phyloP scores from a whole-genome alignment of 352 stramenopile genomes.

The Phytopythium sindhum region DNA sequence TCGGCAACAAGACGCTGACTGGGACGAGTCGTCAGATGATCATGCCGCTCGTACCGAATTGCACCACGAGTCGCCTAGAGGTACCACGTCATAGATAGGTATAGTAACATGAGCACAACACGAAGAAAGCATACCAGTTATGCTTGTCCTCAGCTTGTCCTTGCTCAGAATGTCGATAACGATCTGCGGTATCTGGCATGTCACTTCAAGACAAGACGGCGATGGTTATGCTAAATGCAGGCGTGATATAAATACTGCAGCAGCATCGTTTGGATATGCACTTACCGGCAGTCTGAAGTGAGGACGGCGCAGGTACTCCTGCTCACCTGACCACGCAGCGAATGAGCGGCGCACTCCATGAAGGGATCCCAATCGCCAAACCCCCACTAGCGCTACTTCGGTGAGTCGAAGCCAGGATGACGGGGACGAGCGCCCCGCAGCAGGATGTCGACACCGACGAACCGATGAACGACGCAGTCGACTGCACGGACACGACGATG shows the following conservation, averaged over 20 bases:
- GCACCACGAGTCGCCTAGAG: not conserved
- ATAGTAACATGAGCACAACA: conserved; percentile 7
- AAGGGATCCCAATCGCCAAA: not conserved
- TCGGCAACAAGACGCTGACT: not conserved
- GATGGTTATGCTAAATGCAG: not conserved
- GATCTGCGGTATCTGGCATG: not conserved
- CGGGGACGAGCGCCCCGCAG: not conserved
- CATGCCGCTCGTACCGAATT: not conserved
- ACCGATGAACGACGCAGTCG: not conserved
- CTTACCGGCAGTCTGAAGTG: not conserved
- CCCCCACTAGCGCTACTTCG: not conserved
- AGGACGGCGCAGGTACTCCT: not conserved
- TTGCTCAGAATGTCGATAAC: not conserved
- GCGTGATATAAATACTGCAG: conserved; percentile 3
- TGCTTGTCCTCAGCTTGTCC: not conserved
- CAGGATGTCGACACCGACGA: not conserved
- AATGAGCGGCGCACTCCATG: not conserved
- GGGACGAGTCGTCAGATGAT: too few relatives aligned
- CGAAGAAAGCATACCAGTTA: not conserved
- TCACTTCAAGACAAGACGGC: not conserved
- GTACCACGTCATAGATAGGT: conserved; percentile 21
- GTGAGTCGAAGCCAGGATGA: not conserved
- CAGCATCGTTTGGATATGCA: not conserved
- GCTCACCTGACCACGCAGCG: not conserved
- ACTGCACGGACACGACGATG: conserved; percentile 8